A percentile compares a stretch with the other conserved stretches of the same genome.
Evolutionary conservation across 495 filamentous ascomycete genomes (phyloP).

Genomic region (Xylaria cubensis): DNA sequence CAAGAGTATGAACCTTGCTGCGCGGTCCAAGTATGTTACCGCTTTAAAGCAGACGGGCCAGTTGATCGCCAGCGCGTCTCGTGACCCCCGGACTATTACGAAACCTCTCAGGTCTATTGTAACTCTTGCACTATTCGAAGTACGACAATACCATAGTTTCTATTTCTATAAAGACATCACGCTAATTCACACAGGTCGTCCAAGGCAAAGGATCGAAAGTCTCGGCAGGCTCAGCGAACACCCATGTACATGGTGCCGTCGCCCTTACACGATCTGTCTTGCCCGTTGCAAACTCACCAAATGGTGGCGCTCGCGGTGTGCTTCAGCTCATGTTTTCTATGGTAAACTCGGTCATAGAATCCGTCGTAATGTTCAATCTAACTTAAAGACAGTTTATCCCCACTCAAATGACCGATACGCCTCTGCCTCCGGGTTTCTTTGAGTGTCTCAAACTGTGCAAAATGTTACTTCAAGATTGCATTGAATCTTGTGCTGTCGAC

Average conservation of each 20-base stretch:
- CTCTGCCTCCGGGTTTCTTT: slow-evolving; percentile 45
- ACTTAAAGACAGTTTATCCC: slow-evolving; percentile 45
- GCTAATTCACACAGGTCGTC: slow-evolving; percentile 40
- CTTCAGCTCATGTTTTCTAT: slow-evolving; percentile 54
- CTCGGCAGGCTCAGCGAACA: slow-evolving; percentile 45
- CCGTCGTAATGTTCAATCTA: slow-evolving; percentile 6
- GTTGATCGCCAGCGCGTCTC: slow-evolving; percentile 37
- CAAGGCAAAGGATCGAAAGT: slow-evolving; percentile 40
- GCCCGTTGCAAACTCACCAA: slow-evolving; percentile 35
- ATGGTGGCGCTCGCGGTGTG: slow-evolving; percentile 43
- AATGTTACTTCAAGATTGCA: slow-evolving; percentile 31
- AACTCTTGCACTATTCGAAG: slow-evolving; percentile 56
- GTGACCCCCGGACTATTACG: slow-evolving; percentile 31
- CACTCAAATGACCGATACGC: slow-evolving; percentile 37
- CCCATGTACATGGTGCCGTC: slow-evolving; percentile 54
- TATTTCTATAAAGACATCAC: neutral
- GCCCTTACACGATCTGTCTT: slow-evolving; percentile 48
- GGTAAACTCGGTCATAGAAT: slow-evolving; percentile 31
- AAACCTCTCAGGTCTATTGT: slow-evolving; percentile 38
- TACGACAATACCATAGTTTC: slow-evolving; percentile 26
- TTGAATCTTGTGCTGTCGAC: slow-evolving; percentile 40
- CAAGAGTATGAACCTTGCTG: slow-evolving; percentile 45
- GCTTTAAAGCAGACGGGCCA: slow-evolving; percentile 47
- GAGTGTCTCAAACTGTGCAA: slow-evolving; percentile 45
- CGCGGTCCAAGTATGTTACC: slow-evolving; percentile 51